Evolutionary conservation across 1,284 basidiomycete genomes (phyloP), one percentile per base, ranked within the genome.

Genomic region (Vanrija sp.): DNA sequence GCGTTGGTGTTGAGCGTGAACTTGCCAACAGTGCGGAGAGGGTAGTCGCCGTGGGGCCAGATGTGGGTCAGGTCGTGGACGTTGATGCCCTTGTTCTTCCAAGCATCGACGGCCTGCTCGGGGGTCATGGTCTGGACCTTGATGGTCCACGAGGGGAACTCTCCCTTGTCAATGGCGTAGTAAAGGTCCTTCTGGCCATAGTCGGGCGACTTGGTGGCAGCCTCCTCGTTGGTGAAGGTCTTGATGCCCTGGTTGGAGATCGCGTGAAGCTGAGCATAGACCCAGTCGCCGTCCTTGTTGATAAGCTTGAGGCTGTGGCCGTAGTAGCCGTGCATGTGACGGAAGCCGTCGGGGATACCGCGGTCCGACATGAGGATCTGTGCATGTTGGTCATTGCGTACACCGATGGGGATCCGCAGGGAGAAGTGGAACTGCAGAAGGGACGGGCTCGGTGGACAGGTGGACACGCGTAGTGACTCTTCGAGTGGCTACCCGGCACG

Each of bases 301-400:
- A 88, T 82, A 73, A 89, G 83, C 79, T 95, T 94, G 81, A 83
- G 85, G n/a, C 91, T 88, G 80, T 96, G 91, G 6, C 93, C 91
- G 43, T 86, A 88, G 80, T 92, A 96, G 19, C 90, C 92, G 77
- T 96, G 87, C 84, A 85, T 81, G 65, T 85, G 78, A 75, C 88
- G 84, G 78, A 80, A 90, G 56, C 54, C 54, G 41, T 60, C 82
- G 18, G 93, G 91, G 50, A 88, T 93, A 54, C 92, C 94, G 68
- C 92, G 89, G 77, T 96, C 93, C 16, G 71, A 71, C 64, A 72
- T 68, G 47, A 71, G 60, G 53, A 71, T 66, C 60, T 64, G 49
- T 1, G 31, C 31, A 14, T 4, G 31, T 31, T 31, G 15, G 31
- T 31, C 31, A 31, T 31, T 12, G 31, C 12, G 15, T 14, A 14